Base-by-base conservation (phyloP, 2,329 filamentous ascomycete species). In the Botrytis fragariae region DNA sequence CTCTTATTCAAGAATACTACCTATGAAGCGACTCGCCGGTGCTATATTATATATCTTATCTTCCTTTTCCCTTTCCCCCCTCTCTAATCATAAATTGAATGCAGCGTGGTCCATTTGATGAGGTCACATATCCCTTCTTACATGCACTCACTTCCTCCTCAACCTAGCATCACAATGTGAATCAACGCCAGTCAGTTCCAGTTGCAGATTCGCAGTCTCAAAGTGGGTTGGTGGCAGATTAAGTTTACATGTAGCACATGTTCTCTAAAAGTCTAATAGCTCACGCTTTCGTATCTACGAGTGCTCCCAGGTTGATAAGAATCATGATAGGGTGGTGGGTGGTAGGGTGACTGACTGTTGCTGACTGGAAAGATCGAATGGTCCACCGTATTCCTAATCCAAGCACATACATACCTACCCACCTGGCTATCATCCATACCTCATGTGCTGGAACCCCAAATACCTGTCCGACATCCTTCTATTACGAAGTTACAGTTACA, bases 361-460 rank as follows among this genome's bases (percentile, higher is more conserved):
- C 48, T 54, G 48, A 54, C 48, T n/a, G 48, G 48, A 54, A 54
- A 29, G 29, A 1, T 12, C n/a, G 12, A 63, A 63, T 63, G 61
- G 39, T 35, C 32, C n/a, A 37, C 63, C 63, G 29, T 51, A 37
- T 37, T 63, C 39, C 29, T 44, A 10, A 54, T 16, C 48, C 35
- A 29, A 10, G 37, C n/a, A 18, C 22, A 61, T 37, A 25, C 59
- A 61, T 39, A 42, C 51, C 45, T 25, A 25, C 45, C 45, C 48
- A 51, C 48, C 22, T 14, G 25, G 48, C 25, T 51, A 51, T 51
- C 35, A 39, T 61, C 51, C 25, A 39, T 63, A 12, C 61, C 60
- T 62, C 61, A 62, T 62, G 60, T 61, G 35, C 59, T 61, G 59
- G 59, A 61, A 25, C 59, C 59, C 22, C 35, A 61, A n/a, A 39